Evolutionary conservation across 441 rosid genomes (phyloP).

Genomic region (Raphanus hybrid): DNA sequence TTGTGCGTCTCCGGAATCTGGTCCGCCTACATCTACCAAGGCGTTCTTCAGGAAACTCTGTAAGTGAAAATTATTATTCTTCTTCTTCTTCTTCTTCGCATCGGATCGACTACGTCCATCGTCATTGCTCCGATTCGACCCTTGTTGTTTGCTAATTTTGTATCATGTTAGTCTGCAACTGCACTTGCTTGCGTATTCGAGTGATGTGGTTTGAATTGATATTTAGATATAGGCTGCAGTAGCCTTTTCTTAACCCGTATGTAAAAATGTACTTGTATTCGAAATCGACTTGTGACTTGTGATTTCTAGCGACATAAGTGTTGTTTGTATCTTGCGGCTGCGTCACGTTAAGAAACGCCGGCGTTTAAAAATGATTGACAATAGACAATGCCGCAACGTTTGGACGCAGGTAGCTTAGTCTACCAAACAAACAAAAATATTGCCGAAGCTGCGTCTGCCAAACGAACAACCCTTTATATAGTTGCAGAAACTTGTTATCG

Average conservation of each 20-base stretch:
- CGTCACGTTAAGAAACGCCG: no score
- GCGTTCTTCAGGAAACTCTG: slow-evolving; percentile 94
- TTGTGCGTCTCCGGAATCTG: slow-evolving; percentile 96
- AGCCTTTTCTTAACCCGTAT: neutral
- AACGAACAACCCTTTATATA: neutral
- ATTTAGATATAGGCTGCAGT: neutral
- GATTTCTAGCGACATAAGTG: neutral
- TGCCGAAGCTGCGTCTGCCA: no score
- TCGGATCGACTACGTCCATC: neutral
- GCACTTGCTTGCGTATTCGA: neutral
- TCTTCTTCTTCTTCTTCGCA: neutral
- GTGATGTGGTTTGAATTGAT: no score
- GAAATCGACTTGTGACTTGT: neutral
- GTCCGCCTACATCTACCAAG: slow-evolving; percentile 96
- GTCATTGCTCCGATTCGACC: slow-evolving; percentile 17
- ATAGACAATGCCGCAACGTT: no score
- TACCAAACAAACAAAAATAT: no score
- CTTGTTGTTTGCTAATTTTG: slow-evolving; percentile 1
- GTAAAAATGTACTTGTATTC: slow-evolving; percentile 9
- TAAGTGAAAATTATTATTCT: slow-evolving; percentile 39
- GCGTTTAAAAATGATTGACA: no score
- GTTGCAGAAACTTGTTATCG: neutral
- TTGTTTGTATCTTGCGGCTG: no score
- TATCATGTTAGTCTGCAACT: neutral
- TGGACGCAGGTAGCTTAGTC: no score